A percentile compares a stretch with the other conserved stretches of the same genome.
phyloP scores from a whole-genome alignment of 495 filamentous ascomycete species.

The Xylaria nigripes region DNA sequence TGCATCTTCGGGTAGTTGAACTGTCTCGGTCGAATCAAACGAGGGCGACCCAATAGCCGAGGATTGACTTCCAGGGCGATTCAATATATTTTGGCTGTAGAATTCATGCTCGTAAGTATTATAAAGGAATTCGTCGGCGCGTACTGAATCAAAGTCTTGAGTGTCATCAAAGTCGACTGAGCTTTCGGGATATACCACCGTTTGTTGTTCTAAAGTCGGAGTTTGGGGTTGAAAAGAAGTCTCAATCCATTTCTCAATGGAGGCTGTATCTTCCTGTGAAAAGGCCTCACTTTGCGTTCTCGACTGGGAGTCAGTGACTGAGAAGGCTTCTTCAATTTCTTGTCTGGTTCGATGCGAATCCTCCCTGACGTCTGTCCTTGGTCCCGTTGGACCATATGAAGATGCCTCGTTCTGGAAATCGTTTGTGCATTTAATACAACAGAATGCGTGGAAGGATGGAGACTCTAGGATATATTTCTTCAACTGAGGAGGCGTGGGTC shows the following conservation, averaged over 20 bases:
- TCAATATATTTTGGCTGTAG: background rate
- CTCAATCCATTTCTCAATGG: background rate
- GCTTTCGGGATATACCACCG: background rate
- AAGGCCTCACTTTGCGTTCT: background rate
- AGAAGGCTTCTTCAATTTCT: background rate
- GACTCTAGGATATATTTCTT: constrained; percentile 7
- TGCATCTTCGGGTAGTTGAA: background rate
- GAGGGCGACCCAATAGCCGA: background rate
- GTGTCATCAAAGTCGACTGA: background rate
- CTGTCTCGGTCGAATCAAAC: background rate
- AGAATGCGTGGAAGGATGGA: constrained; percentile 8
- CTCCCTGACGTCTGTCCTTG: background rate
- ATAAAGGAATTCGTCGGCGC: background rate
- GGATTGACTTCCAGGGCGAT: background rate
- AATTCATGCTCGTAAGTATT: background rate
- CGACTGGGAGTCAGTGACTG: background rate
- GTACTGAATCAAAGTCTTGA: background rate
- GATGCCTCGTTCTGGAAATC: constrained; percentile 4
- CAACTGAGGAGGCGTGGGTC: constrained; percentile 5
- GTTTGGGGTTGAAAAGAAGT: background rate
- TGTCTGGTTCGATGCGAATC: background rate
- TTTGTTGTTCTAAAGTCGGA: background rate
- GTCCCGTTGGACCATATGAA: background rate
- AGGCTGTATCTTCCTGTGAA: background rate
- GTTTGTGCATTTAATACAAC: constrained; percentile 1